These are phyloP conservation scores for Alternaria sp. DNA, from an alignment of 2,329 filamentous ascomycete species.

Conservation along the genomic window DNA sequence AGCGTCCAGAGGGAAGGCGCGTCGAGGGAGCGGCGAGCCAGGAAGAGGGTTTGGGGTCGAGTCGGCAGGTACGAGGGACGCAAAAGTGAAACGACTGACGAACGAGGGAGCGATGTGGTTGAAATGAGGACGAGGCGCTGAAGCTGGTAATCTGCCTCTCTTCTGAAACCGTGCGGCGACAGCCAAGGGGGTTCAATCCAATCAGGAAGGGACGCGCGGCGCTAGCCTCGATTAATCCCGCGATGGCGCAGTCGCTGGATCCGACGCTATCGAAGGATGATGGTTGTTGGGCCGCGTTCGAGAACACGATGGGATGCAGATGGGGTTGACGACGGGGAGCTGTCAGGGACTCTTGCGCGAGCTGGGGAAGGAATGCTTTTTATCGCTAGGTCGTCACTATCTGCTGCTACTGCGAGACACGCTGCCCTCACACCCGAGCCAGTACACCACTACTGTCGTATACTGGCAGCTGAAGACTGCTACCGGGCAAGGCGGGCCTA, in stretches of 20 bases:
- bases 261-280: constrained; percentile 24
- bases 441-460: constrained; percentile 19
- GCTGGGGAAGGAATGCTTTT: background rate
- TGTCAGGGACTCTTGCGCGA: background rate
- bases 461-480: constrained; percentile 29
- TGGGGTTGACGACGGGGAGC: background rate
- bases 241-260: constrained; percentile 15
- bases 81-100: constrained; percentile 45
- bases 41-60: background rate
- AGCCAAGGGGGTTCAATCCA: constrained; percentile 30
- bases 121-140: constrained; percentile 20
- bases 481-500: constrained; percentile 22
- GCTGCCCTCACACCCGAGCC: constrained; percentile 22
- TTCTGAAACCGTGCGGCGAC: constrained; percentile 35
- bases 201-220: constrained; percentile 38
- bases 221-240: constrained; percentile 17
- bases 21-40: background rate
- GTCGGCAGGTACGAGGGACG: constrained; percentile 18
- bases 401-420: constrained; percentile 3
- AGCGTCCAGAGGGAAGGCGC: constrained; percentile 7
- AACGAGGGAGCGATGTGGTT: constrained; percentile 27
- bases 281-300: constrained; percentile 26
- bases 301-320: constrained; percentile 18
- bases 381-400: background rate
- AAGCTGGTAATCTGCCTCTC: constrained; percentile 31